Evolutionary conservation across 2,329 filamentous ascomycete genomes (phyloP).

Genomic region (Dactylonectria macrodidyma): DNA sequence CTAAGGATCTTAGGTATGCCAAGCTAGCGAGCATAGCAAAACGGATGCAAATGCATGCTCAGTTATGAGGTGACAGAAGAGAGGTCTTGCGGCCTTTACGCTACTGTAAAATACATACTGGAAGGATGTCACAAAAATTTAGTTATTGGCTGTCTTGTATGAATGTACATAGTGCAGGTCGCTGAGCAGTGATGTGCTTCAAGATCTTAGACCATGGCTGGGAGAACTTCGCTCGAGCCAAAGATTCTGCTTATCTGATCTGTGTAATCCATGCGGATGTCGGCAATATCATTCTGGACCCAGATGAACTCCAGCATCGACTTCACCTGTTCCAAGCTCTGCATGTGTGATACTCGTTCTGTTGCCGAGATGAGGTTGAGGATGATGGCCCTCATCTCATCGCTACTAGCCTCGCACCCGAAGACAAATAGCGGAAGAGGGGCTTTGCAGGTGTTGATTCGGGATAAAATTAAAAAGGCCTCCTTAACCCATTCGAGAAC

Average conservation of each 20-base stretch:
- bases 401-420: constrained; percentile 44
- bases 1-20: too few relatives aligned
- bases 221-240: constrained; percentile 20
- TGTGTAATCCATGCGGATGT: constrained; percentile 23
- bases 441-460: constrained; percentile 38
- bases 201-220: not conserved
- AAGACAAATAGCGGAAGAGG: constrained; percentile 45
- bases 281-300: constrained; percentile 53
- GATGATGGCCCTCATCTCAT: constrained; percentile 34
- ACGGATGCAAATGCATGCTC: too few relatives aligned
- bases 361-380: constrained; percentile 48
- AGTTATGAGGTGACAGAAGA: too few relatives aligned
- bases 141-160: too few relatives aligned
- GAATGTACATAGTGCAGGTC: too few relatives aligned
- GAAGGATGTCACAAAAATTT: too few relatives aligned
- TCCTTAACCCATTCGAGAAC: constrained; percentile 39
- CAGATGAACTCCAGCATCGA: constrained; percentile 49
- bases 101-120: too few relatives aligned
- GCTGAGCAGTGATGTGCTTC: not conserved
- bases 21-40: too few relatives aligned
- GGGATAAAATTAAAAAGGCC: constrained; percentile 44
- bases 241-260: constrained; percentile 30
- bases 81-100: too few relatives aligned
- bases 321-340: constrained; percentile 41
- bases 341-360: constrained; percentile 27